Evolutionary conservation across 179 eudicot genomes (phyloP), one percentile per base, ranked within the genome.

Genomic region (Actinidia arguta): DNA sequence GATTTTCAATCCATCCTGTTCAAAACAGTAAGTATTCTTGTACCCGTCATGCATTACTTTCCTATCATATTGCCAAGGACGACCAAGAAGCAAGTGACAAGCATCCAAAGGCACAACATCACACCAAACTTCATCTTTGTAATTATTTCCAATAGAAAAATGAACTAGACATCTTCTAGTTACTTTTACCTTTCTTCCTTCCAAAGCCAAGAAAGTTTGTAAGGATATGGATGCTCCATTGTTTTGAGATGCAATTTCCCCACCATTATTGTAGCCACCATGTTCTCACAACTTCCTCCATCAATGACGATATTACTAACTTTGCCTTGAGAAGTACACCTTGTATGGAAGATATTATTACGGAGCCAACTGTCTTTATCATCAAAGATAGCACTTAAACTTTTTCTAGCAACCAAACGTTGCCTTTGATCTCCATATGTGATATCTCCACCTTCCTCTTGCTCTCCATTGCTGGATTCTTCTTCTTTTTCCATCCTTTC

Each of bases 21-120:
- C 51, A 59, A 80, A 80, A 36, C 46, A 36, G 44, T 80, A 72
- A 31, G 78, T 81, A 13, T 81, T 78, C 18, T 48, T 27, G 8
- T 4, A 25, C 6, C 75, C 76, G 50, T 70, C 22, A 71, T 70
- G 74, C 1, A 22, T 9, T 4, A 17, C 46, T 4, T 66, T 50
- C 46, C 42, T 27, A 27, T 27, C 70, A 64, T 64, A 64, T 27
- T 64, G 70, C 18, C 44, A 31, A 3, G 44, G 70, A 4, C 20
- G 5, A 7, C 70, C 70, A 31, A 25, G 20, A 17, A 64, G 70
- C 12, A 64, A 12, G 18, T 10, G 22, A 31, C 70, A 27, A 64
- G 70, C 70, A 64, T 64, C 44, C 70, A 64, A 25, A 1, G 70
- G 44, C 59, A 55, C 59, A 0, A 64, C 42, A 64, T 64, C 70